Evolutionary conservation across 257 asterid genomes (phyloP).

Genomic region (Solanum gandarillasii): DNA sequence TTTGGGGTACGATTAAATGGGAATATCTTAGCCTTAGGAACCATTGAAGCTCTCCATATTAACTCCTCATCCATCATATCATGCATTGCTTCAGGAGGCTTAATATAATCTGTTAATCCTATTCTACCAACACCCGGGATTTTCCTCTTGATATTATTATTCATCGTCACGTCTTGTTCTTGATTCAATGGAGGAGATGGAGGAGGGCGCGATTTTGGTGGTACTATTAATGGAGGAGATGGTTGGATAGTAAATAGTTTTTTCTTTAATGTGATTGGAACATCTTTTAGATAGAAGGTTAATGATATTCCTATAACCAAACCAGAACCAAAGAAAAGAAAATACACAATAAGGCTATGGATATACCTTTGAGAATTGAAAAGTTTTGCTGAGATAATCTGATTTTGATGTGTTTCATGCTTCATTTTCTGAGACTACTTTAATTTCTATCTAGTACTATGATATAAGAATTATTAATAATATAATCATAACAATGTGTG

Average conservation of each 20-base stretch:
- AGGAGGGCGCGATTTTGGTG: not conserved
- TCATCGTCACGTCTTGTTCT: not conserved
- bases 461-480: not conserved
- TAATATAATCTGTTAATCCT: constrained; percentile 23
- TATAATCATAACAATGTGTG: not conserved
- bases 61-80: constrained; percentile 64
- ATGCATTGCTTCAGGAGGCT: constrained; percentile 27
- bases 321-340: constrained; percentile 65
- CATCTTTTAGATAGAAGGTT: constrained; percentile 30
- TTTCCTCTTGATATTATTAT: not conserved
- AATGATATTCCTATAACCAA: constrained; percentile 49
- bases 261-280: constrained; percentile 16
- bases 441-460: not conserved
- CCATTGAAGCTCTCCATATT: constrained; percentile 82
- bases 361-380: constrained; percentile 19
- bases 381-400: constrained; percentile 7
- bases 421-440: not conserved
- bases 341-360: constrained; percentile 33
- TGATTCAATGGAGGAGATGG: not conserved
- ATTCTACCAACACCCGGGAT: not conserved
- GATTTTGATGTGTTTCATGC: constrained; percentile 9
- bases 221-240: not conserved
- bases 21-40: constrained; percentile 12
- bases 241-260: constrained; percentile 9
- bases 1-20: constrained; percentile 54